Evolutionary conservation across 805 yeast species (phyloP), one percentile per base, ranked within the genome.

Genomic region (Saccharomycodes ludwigii): DNA sequence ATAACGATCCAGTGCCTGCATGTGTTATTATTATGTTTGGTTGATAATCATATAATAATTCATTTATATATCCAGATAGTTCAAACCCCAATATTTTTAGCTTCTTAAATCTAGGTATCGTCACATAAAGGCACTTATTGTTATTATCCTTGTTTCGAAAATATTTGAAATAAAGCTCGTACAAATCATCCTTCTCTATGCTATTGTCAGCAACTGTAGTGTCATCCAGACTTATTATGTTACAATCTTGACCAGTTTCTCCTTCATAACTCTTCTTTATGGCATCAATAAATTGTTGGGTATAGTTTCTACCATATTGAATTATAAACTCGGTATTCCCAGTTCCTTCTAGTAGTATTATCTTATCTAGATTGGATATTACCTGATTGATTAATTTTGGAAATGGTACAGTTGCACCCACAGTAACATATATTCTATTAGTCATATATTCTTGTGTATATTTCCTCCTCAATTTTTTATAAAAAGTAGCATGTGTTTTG

Each of bases 371-470:
- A 6, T 30, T 18, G 5, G 25, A 3, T 6, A 73, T 40, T 0
- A 71, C 52, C 6, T 61, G 49, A n/a, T 52, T 52, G 1, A 88
- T 53, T 11, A 88, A 65, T 12, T 48, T 56, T 8, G 65, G 63
- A 48, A 88, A 88, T 0, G 94, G 78, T 14, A 80, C 86, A 0
- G 96, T 86, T 2, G 95, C 96, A 1, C 97, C 97, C 3, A 93
- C 79, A 0, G 93, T 77, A 4, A 86, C 76, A 21, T 86, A 57
- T 2, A 58, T 30, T 0, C 48, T 35, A n/a, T n/a, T n/a, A n/a
- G n/a, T n/a, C n/a, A n/a, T n/a, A n/a, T n/a, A n/a, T n/a, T n/a
- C n/a, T n/a, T n/a, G n/a, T n/a, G n/a, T n/a, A n/a, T n/a, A n/a
- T n/a, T n/a, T n/a, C n/a, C n/a, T n/a, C n/a, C n/a, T n/a, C n/a